Percentiles rank a stretch among this genome's conserved stretches.
phyloP scores from a whole-genome alignment of 345 rosid species.

The Carallia pectinifolia region DNA sequence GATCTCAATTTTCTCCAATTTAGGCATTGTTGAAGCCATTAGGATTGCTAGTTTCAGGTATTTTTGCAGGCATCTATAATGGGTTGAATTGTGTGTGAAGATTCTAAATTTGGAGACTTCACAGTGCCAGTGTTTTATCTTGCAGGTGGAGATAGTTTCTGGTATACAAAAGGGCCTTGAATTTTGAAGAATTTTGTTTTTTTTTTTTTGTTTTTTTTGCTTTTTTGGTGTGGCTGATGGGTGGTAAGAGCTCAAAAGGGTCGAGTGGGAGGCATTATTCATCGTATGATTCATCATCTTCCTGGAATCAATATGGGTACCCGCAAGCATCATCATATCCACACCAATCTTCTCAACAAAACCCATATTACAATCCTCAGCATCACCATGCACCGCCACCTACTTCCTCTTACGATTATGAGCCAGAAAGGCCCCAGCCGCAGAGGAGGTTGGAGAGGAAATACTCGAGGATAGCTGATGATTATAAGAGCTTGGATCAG shows the following conservation, averaged over 20 bases:
- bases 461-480: constrained; percentile 74
- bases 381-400: constrained; percentile 34
- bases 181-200: background rate
- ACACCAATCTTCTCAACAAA: constrained; percentile 22
- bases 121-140: background rate
- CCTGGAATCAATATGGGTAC: constrained; percentile 40
- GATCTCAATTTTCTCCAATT: constrained; percentile 3
- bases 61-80: background rate
- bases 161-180: background rate
- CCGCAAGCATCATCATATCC: constrained; percentile 38
- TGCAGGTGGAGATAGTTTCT: constrained; percentile 15
- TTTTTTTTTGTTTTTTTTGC: too few species aligned
- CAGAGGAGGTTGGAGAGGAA: constrained; percentile 50
- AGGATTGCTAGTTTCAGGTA: background rate
- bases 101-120: background rate
- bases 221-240: constrained; percentile 43
- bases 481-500: constrained; percentile 81
- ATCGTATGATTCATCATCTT: constrained; percentile 28
- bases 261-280: constrained; percentile 29
- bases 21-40: background rate
- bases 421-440: constrained; percentile 39
- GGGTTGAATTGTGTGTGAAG: background rate
- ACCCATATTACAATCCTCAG: constrained; percentile 46
- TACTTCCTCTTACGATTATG: constrained; percentile 30
- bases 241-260: constrained; percentile 64